Conservation (phyloP, 208 protist species). For the Leishmania guyanensis region DNA sequence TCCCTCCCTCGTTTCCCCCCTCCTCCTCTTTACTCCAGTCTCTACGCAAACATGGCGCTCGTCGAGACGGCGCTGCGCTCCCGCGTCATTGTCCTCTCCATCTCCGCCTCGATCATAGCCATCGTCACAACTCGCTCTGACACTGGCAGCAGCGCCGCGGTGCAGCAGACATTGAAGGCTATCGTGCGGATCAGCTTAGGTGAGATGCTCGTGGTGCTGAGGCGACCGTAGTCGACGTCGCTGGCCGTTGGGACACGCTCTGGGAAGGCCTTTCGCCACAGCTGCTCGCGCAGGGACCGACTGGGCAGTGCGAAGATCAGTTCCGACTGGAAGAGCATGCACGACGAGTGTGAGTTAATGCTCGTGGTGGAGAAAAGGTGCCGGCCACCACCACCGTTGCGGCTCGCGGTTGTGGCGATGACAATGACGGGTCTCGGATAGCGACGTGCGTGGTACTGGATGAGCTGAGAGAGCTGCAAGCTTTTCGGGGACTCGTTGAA, state of each 20-base stretch:
- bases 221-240: slow-evolving; percentile 61
- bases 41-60: slow-evolving; percentile 74
- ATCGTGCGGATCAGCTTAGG: slow-evolving; percentile 79
- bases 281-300: slow-evolving; percentile 54
- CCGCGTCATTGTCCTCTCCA: slow-evolving; percentile 44
- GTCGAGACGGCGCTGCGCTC: slow-evolving; percentile 49
- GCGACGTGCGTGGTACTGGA: slow-evolving; percentile 79
- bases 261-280: slow-evolving; percentile 78
- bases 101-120: slow-evolving; percentile 67
- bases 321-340: slow-evolving; percentile 58
- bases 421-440: slow-evolving; percentile 83
- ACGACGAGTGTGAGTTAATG: slow-evolving; percentile 55
- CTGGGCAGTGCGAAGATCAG: slow-evolving; percentile 66
- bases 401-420: slow-evolving; percentile 70
- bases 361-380: slow-evolving; percentile 28
- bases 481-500: slow-evolving; percentile 78
- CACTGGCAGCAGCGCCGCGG: slow-evolving; percentile 58
- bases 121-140: slow-evolving; percentile 60
- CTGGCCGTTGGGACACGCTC: slow-evolving; percentile 57
- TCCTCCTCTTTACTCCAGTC: too few relatives aligned
- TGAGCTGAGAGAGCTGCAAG: slow-evolving; percentile 67
- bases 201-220: slow-evolving; percentile 54
- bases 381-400: slow-evolving; percentile 28
- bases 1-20: background rate
- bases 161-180: slow-evolving; percentile 78